Evolutionary conservation across 2,329 filamentous ascomycete genomes (phyloP), one percentile per base, ranked within the genome.

Genomic region (Diaporthe destruens): DNA sequence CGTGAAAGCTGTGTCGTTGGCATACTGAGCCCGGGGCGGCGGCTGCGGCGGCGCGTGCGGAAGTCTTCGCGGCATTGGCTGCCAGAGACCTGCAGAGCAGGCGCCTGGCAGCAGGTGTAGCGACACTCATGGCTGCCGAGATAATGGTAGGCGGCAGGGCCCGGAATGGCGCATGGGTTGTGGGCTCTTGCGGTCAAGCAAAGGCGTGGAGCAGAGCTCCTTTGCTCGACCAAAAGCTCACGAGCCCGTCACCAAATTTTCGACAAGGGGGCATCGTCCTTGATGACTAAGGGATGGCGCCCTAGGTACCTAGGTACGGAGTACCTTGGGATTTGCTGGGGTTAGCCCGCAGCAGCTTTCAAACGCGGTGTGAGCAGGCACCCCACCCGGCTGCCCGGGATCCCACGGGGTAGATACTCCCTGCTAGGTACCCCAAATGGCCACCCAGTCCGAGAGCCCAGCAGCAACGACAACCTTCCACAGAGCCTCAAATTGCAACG

Each of bases 51-150:
- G 70, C 75, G 63, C 75, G 71, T 36, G 67, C 49, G 72, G 76
- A 74, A 59, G 76, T 72, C 44, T 77, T 75, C 69, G 78, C 76
- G 61, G 74, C 73, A 55, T 79, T 77, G 77, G 82, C 80, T 76
- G 80, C 79, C 74, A 88, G 81, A 79, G 85, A 85, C 81, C 84
- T 84, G 79, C 86, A 84, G 77, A 89, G 79, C 78, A 89, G 83
- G 81, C 85, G 85, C 81, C 85, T 84, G 81, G 85, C 84, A 65
- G 75, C 77, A 81, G 87, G 86, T 75, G 86, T 86, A 85, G 85
- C 85, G 80, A 85, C 84, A 80, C 87, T 89, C 88, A 89, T 90
- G 80, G 79, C 84, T 84, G 79, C 69, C 72, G 55, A 54, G 42
- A 53, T 25, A 23, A 39, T 56, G 34, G 12, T 42, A 44, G 23